Conservation (phyloP, 2,329 filamentous ascomycete species). For the Drechslerella coelobrocha region DNA sequence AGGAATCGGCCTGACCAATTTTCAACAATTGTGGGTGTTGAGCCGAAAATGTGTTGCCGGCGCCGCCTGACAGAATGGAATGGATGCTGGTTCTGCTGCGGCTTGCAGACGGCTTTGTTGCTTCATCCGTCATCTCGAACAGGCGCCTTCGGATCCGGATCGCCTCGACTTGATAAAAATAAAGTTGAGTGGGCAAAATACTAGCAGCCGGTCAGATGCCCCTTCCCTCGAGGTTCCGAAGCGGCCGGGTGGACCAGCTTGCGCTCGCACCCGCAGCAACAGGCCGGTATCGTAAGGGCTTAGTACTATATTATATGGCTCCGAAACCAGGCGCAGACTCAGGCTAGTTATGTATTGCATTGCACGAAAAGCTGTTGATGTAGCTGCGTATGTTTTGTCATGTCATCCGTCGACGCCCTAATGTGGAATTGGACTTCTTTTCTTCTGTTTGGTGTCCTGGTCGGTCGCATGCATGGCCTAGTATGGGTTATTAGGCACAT, state of each 20-base stretch:
- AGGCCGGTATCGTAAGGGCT: slow-evolving; percentile 41
- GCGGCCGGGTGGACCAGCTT: slow-evolving; percentile 36
- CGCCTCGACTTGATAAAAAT: slow-evolving; percentile 40
- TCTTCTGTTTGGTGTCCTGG: slow-evolving; percentile 32
- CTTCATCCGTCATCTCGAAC: slow-evolving; percentile 47
- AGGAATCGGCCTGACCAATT: slow-evolving; percentile 29
- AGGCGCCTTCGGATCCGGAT: slow-evolving; percentile 34
- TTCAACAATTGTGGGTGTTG: slow-evolving; percentile 26
- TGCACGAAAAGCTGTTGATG: slow-evolving; percentile 42
- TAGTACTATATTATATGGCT: slow-evolving; percentile 28
- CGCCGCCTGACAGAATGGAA: slow-evolving; percentile 44
- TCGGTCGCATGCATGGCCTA: slow-evolving; percentile 49
- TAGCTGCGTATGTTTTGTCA: slow-evolving; percentile 44
- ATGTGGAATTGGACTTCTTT: slow-evolving; percentile 27
- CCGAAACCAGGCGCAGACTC: slow-evolving; percentile 48
- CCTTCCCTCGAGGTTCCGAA: slow-evolving; percentile 41
- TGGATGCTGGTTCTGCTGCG: slow-evolving; percentile 47
- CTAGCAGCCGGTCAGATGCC: slow-evolving; percentile 2
- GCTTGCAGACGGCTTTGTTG: slow-evolving; percentile 38
- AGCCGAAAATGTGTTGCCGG: slow-evolving; percentile 44
- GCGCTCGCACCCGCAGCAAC: slow-evolving; percentile 14
- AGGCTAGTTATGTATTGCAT: slow-evolving; percentile 40
- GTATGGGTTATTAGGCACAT: slow-evolving; percentile 33
- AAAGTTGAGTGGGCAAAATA: slow-evolving; percentile 30
- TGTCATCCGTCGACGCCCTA: slow-evolving; percentile 48